Base-by-base conservation (phyloP, 176 grass and related monocot species). In the Oryza glumipatula region DNA sequence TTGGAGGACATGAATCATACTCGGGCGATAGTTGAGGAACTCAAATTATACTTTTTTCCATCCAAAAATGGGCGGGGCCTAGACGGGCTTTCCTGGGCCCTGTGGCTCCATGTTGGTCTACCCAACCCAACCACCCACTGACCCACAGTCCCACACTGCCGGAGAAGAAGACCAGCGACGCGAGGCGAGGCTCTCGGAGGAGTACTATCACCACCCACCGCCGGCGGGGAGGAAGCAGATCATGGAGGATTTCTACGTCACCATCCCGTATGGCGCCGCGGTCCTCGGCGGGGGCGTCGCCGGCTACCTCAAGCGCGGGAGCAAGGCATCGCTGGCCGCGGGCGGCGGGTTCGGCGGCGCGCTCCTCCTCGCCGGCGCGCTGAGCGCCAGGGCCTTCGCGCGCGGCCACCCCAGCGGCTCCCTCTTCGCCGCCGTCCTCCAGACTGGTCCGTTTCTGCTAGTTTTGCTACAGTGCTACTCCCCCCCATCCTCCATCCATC, bases 231-330 rank as follows among this genome's bases (percentile, higher is more conserved):
- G 47, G 47, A 5, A 14, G 13, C 47, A 8, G 39, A 94, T 46
- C 47, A 97, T 97, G 94, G 90, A 94, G 84, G 94, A 97, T 64
- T 94, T 94, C 89, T 97, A 90, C 88, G 71, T 94, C 82, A 97
- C 92, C 45, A 92, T 97, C 75, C 94, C 85, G 7, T 97, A 90
- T 72, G 94, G 94, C 45, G 72, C 88, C n/a, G 38, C 81, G 13
- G 80, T 97, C 21, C 83, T 92, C 44, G 89, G 64, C 44, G 92
- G 92, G 30, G 94, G 94, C 46, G 36, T 88, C 80, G 83, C 80
- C 48, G 92, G 94, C 11, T 97, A 92, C 47, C 39, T 86, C 30
- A 82, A 87, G 72, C 82, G 82, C 4, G 76, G 87, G 11, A 98
- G 95, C 82, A 65, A 73, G 4, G 87, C 82, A 0, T 98, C 95